Conservation (phyloP, 1,284 basidiomycete species). For the Moniliophthora roreri region DNA sequence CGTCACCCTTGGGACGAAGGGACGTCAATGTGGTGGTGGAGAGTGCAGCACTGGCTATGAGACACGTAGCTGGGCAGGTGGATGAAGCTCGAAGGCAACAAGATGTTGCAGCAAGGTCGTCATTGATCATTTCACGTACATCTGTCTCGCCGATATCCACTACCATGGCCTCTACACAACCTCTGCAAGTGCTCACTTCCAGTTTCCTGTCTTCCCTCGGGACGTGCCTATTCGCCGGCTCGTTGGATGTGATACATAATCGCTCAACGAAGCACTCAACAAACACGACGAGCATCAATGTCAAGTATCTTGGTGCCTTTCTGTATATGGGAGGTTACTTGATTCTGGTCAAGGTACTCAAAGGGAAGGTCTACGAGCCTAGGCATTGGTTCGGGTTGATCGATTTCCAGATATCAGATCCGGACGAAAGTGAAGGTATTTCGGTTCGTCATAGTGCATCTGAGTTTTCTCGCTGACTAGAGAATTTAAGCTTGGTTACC, state of each 20-base stretch:
- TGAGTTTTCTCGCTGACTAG: constrained; percentile 12
- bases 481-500: constrained; percentile 63
- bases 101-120: constrained; percentile 67
- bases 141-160: constrained; percentile 30
- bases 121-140: constrained; percentile 71
- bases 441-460: constrained; percentile 8
- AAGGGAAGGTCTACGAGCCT: constrained; percentile 80
- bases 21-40: constrained; percentile 46
- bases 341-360: constrained; percentile 82
- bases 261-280: constrained; percentile 37
- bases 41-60: constrained; percentile 62
- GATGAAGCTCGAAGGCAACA: constrained; percentile 66
- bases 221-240: constrained; percentile 74
- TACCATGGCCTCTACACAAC: constrained; percentile 20
- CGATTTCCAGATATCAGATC: constrained; percentile 71
- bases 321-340: constrained; percentile 85
- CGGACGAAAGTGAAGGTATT: constrained; percentile 65
- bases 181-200: constrained; percentile 38
- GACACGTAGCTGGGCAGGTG: constrained; percentile 54
- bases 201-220: constrained; percentile 72
- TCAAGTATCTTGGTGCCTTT: constrained; percentile 88
- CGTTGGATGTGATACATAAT: constrained; percentile 81
- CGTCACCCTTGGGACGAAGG: constrained; percentile 22
- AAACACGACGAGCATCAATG: constrained; percentile 54
- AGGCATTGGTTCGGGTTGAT: constrained; percentile 83